Evolutionary conservation across 2,329 filamentous ascomycete species (phyloP).

Genomic region (Botrytis medusae): DNA sequence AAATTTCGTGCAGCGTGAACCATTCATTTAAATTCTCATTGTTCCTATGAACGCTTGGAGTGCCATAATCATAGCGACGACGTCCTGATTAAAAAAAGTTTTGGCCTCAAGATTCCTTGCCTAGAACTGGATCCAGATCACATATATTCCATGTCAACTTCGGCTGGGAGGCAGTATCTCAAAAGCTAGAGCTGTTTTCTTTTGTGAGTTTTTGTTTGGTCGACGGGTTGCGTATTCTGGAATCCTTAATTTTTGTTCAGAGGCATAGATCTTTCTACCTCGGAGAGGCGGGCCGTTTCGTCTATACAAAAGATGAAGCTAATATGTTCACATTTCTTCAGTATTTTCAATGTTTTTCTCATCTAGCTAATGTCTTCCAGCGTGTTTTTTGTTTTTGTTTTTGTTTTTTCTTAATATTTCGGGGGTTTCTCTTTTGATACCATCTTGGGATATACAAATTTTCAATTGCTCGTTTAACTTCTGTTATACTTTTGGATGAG

Average conservation of each 20-base stretch:
- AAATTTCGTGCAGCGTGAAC: slow-evolving; percentile 33
- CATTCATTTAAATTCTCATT: slow-evolving; percentile 8
- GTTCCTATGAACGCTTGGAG: slow-evolving; percentile 1
- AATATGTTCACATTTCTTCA: background rate
- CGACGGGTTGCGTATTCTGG: slow-evolving; percentile 31
- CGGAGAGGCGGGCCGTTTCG: slow-evolving; percentile 34
- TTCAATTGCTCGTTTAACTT: background rate
- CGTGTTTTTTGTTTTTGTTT: background rate
- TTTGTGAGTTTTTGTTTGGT: slow-evolving; percentile 23
- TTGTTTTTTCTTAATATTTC: background rate
- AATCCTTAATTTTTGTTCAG: slow-evolving; percentile 33
- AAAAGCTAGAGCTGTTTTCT: background rate
- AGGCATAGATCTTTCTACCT: slow-evolving; percentile 48
- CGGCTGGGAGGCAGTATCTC: background rate
- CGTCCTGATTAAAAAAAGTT: slow-evolving; percentile 12
- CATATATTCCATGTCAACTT: slow-evolving; percentile 30
- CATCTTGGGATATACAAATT: slow-evolving; percentile 17
- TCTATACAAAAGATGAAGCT: slow-evolving; percentile 26
- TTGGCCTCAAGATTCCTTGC: slow-evolving; percentile 23
- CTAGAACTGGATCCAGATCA: slow-evolving; percentile 46
- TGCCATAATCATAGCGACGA: slow-evolving; percentile 19
- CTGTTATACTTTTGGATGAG: background rate
- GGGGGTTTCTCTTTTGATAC: slow-evolving; percentile 14
- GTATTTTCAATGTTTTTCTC: background rate
- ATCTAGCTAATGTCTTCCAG: slow-evolving; percentile 6